These are phyloP conservation scores for Rhodotorula sphaerocarpa DNA, from an alignment of 768 basidiomycete genomes.

Conservation along the genomic window DNA sequence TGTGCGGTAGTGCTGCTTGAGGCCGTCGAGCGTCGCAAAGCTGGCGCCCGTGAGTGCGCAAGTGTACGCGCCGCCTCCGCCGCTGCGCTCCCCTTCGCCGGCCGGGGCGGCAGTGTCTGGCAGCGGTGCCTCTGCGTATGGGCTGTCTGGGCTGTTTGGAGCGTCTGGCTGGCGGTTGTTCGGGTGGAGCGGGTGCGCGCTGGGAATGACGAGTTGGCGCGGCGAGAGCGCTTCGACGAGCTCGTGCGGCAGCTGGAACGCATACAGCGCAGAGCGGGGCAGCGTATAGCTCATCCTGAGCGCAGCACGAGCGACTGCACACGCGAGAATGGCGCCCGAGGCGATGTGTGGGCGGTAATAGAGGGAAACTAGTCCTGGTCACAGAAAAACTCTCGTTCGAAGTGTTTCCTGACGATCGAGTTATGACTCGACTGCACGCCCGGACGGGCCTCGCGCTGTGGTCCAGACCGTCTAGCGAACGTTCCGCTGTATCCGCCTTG, in stretches of 20 bases:
- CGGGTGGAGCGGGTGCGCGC: constrained; percentile 23
- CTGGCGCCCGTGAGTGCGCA: constrained; percentile 47
- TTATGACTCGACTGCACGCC: too few species aligned
- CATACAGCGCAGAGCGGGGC: constrained; percentile 22
- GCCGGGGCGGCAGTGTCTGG: not conserved
- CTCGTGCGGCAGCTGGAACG: constrained; percentile 22
- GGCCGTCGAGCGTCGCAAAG: constrained; percentile 70
- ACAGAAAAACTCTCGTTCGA: too few species aligned
- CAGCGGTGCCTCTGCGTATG: not conserved
- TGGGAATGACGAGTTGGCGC: constrained; percentile 32
- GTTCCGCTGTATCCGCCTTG: too few species aligned
- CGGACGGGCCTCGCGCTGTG: too few species aligned
- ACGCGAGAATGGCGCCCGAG: not conserved
- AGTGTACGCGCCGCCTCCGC: constrained; percentile 11
- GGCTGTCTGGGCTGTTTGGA: not conserved
- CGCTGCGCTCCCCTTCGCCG: not conserved
- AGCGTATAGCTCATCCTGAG: not conserved
- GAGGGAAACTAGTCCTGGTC: not conserved
- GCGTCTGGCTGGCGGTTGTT: constrained; percentile 3
- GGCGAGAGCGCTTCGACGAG: constrained; percentile 17
- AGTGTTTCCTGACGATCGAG: too few species aligned
- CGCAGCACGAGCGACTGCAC: not conserved
- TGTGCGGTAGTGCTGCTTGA: constrained; percentile 75
- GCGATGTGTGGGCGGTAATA: not conserved
- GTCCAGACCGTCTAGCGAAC: too few species aligned